These are phyloP conservation scores for Penicillium arizonense DNA, from an alignment of 495 filamentous ascomycete species.

Conservation along the genomic window DNA sequence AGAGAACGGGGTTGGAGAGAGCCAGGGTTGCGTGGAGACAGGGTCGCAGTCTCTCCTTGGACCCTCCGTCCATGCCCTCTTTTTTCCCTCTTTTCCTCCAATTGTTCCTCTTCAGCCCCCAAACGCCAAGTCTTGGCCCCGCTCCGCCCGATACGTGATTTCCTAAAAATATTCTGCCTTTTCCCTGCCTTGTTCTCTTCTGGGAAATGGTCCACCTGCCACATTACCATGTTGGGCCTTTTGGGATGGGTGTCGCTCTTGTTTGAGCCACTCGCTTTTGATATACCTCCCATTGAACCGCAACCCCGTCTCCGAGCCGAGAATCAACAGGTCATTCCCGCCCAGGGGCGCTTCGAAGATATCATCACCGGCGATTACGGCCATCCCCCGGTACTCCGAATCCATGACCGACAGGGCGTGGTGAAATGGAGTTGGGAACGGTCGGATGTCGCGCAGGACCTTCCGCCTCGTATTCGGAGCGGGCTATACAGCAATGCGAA, in stretches of 20 bases:
- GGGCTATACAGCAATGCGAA: conserved; percentile 24
- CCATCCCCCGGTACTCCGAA: conserved; percentile 19
- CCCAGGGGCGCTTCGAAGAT: conserved; percentile 16
- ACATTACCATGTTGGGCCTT: conserved; percentile 16
- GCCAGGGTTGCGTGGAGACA: neutral
- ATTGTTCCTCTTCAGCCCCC: neutral
- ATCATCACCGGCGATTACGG: conserved; percentile 32
- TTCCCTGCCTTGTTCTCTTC: no score
- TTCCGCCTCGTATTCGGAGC: conserved; percentile 13
- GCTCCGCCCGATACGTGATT: conserved; percentile 2
- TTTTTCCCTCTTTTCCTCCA: neutral
- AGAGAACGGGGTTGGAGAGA: neutral
- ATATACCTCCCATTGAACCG: conserved; percentile 19
- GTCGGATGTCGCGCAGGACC: conserved; percentile 19
- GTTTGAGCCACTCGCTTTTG: conserved; percentile 16
- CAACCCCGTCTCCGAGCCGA: conserved; percentile 21
- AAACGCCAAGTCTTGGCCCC: neutral
- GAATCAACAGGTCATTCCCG: neutral
- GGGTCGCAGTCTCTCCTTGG: neutral
- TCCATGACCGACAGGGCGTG: conserved; percentile 22
- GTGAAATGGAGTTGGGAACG: conserved; percentile 29
- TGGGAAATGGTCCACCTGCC: no score
- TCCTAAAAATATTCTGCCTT: no score
- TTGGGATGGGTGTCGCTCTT: conserved; percentile 17
- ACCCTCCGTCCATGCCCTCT: no score